A percentile compares a stretch with the other conserved stretches of the same genome.
Conservation (phyloP, 2,329 filamentous ascomycete species). For the Pseudogymnoascus sp. region DNA sequence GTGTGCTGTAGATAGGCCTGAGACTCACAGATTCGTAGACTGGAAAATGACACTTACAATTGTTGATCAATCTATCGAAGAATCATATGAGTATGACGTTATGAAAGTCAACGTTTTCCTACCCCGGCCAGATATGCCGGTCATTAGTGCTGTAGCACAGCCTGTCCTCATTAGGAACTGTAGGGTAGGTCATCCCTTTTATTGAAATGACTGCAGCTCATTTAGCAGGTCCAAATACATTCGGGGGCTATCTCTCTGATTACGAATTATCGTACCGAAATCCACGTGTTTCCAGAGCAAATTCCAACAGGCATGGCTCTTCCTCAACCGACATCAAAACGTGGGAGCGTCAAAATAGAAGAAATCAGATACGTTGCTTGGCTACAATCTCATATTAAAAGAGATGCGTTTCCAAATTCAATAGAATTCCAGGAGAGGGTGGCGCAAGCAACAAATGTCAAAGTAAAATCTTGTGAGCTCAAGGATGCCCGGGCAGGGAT, state of each 20-base stretch:
- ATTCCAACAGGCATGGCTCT: slow-evolving; percentile 29
- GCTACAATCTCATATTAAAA: slow-evolving; percentile 30
- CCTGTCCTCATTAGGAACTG: slow-evolving; percentile 54
- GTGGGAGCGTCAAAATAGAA: background rate
- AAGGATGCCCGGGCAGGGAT: slow-evolving; percentile 46
- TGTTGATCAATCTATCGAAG: slow-evolving; percentile 48
- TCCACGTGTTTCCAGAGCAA: slow-evolving; percentile 37
- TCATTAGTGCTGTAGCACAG: slow-evolving; percentile 44
- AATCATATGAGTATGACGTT: slow-evolving; percentile 33
- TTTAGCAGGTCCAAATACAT: slow-evolving; percentile 34
- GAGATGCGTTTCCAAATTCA: slow-evolving; percentile 34
- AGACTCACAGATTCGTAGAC: slow-evolving; percentile 33
- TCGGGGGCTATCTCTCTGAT: slow-evolving; percentile 35
- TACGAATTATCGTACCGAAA: slow-evolving; percentile 33
- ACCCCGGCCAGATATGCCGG: slow-evolving; percentile 40
- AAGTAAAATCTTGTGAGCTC: slow-evolving; percentile 55
- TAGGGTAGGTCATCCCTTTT: slow-evolving; percentile 37
- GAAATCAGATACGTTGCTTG: background rate
- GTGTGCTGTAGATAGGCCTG: background rate
- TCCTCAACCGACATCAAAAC: slow-evolving; percentile 17
- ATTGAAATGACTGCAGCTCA: slow-evolving; percentile 14
- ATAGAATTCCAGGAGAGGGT: slow-evolving; percentile 36
- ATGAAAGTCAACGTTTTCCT: slow-evolving; percentile 53
- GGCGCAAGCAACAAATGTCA: slow-evolving; percentile 35
- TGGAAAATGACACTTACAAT: slow-evolving; percentile 53